A percentile compares a stretch with the other conserved stretches of the same genome.
Evolutionary conservation across 305 asterid genomes (phyloP).

Genomic region (Andrographis paniculata): DNA sequence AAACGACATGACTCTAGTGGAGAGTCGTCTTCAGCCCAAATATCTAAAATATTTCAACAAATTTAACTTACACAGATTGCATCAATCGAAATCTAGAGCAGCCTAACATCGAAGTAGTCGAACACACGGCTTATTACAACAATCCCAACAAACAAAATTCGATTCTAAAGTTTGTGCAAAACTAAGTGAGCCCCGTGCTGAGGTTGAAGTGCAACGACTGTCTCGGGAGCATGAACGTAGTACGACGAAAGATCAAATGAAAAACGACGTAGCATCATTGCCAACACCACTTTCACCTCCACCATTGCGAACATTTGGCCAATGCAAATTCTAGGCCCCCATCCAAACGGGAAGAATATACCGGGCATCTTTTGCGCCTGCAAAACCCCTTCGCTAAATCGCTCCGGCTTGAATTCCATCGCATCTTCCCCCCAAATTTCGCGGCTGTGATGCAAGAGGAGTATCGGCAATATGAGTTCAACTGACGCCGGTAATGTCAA

Average conservation of each 20-base stretch:
- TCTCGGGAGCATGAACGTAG: conserved; percentile 31
- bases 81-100: no score
- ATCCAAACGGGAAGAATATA: conserved; percentile 27
- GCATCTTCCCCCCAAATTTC: conserved; percentile 32
- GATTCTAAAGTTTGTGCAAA: conserved; percentile 19
- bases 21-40: no score
- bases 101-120: no score
- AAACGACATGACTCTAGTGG: no score
- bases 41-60: no score
- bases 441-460: conserved; percentile 18
- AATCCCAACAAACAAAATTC: no score
- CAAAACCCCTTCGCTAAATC: conserved; percentile 25
- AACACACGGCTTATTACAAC: no score
- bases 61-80: no score
- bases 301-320: conserved; percentile 37
- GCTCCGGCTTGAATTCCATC: conserved; percentile 26
- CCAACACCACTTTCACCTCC: conserved; percentile 28
- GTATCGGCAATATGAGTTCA: conserved; percentile 5
- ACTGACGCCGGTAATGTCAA: conserved; percentile 20
- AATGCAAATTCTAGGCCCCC: conserved; percentile 35
- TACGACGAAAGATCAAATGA: conserved; percentile 30
- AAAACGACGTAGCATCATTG: conserved; percentile 25
- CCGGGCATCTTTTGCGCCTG: conserved; percentile 21
- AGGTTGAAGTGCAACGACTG: conserved; percentile 23
- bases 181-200: conserved; percentile 34